Base-by-base conservation (phyloP, 192 early-diverging fungal genomes). In the Coemansia sp. region DNA sequence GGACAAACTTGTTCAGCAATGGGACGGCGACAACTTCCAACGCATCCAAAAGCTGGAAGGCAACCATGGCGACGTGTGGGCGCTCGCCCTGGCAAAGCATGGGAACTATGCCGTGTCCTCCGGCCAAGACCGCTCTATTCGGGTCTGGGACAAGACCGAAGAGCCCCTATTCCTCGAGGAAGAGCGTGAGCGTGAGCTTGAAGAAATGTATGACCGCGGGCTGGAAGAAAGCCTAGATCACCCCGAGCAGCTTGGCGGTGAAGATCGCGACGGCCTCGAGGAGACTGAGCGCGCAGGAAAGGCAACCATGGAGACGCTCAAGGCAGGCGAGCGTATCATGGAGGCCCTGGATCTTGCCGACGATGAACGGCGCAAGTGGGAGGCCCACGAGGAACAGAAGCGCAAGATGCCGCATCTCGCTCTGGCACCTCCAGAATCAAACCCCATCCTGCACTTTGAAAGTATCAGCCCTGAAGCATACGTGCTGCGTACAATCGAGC, bases 11-110 rank as follows among this genome's bases (percentile, higher is more conserved):
- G 84, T 98, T 57, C 95, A 98, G 81, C 95, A 96, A 68, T 99
- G 95, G 95, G 96, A 99, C 75, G 90, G 89, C 59, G 97, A 99
- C 76, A 96, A 94, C 83, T 98, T 96, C 85, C 93, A 96, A 64
- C 91, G 93, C 67, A 97, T 99, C 72, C 87, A 92, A 90, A 93
- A 92, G 66, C 86, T 98, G 15, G 90, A 92, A 55, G 95, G 92
- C 21, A 94, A 95, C 78, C 92, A 94, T 61, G 92, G 94, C 64
- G 96, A 99, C 68, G 89, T 98, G 9, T 98, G 95, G 95, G 87
- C 93, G 20, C 83, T 99, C 48, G 95, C 92, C 11, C 89, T 99
- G 4, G 91, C 89, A 14, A 95, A 91, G 65, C 89, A 93, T 64
- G 98, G 98, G 4, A 87, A 88, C 61, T 93, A 95, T 76, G 85